Evolutionary conservation across 768 basidiomycete species (phyloP), one percentile per base, ranked within the genome.

Genomic region (Trametes punicea): DNA sequence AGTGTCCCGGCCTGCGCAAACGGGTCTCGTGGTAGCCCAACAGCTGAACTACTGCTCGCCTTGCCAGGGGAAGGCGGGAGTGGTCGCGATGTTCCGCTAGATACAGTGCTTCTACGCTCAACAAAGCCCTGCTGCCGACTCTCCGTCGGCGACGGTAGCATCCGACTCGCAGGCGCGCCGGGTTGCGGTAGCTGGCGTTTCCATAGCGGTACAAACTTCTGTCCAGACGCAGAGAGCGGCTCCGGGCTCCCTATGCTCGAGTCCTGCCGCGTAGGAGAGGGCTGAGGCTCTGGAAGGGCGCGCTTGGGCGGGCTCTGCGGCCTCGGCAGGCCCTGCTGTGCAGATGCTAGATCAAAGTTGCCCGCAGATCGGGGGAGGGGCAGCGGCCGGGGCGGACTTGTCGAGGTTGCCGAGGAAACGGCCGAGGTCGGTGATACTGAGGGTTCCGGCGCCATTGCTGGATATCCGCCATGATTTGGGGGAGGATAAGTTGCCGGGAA

Each of bases 141-240:
- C 38, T 63, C 50, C 5, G 59, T 26, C 13, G 55, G 20, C 16
- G 60, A 21, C 2, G 62, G 49, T 23, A 56, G 46, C 11, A 57
- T 23, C 2, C 44, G 26, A 20, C 48, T 55, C 7, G 41, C 27
- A 21, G 63, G 30, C 3, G 55, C 62, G 11, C 59, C 62, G 15
- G 64, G 66, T n/a, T 66, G 49, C 1, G 67, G 61, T 1, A 72
- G 57, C 23, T 63, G 69, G 26, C 75, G 75, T 64, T 76, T 77
- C 78, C 77, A 79, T 11, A 74, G 62, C 2, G 80, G 78, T 9
- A 74, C 69, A 49, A 75, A 72, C 27, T 70, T 75, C 29, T 62
- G 65, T 18, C 63, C 62, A 6, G 61, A 38, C 15, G 61, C 46
- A 21, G 46, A 34, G 16, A 50, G 21, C 21, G 49, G 47, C 33